Evolutionary conservation across 805 yeast species (phyloP).

Genomic region (Kodamaea nitidulidarum): DNA sequence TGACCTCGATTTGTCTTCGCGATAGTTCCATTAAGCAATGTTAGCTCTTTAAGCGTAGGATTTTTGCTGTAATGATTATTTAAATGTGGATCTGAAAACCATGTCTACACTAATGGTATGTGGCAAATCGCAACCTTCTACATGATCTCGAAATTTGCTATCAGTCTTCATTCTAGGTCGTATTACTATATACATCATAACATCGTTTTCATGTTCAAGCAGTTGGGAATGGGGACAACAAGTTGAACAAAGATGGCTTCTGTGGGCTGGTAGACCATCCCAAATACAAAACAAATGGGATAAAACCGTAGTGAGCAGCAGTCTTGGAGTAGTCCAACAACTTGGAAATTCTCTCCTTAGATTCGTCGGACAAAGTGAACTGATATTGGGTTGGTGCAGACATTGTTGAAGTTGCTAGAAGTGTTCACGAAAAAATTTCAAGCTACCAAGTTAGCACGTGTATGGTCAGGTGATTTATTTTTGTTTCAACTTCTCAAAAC

Average conservation of each 20-base stretch:
- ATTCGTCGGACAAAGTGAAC: conserved; percentile 42
- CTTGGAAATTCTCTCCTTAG: conserved; percentile 82
- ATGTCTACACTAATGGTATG: too few relatives aligned
- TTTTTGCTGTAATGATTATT: too few relatives aligned
- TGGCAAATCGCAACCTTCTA: too few relatives aligned
- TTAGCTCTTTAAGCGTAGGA: neutral
- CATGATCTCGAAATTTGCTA: neutral
- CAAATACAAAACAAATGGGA: conserved; percentile 88
- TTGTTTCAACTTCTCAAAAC: too few relatives aligned
- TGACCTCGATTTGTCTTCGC: conserved; percentile 43
- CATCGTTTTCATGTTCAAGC: conserved; percentile 36
- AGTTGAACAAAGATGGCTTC: conserved; percentile 75
- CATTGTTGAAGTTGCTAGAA: conserved; percentile 8
- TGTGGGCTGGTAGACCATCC: conserved; percentile 69
- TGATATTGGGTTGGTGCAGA: conserved; percentile 18
- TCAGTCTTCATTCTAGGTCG: neutral
- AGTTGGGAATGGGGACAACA: conserved; percentile 77
- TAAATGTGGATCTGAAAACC: too few relatives aligned
- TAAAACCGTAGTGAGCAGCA: conserved; percentile 93
- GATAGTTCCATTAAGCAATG: conserved; percentile 5
- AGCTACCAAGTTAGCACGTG: neutral
- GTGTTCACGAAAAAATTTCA: conserved; percentile 3
- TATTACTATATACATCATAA: conserved; percentile 11
- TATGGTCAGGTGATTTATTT: neutral
- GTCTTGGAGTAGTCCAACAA: conserved; percentile 80